These are phyloP conservation scores for Gnomoniopsis sp. DNA, from an alignment of 2,329 filamentous ascomycete species.

Conservation along the genomic window DNA sequence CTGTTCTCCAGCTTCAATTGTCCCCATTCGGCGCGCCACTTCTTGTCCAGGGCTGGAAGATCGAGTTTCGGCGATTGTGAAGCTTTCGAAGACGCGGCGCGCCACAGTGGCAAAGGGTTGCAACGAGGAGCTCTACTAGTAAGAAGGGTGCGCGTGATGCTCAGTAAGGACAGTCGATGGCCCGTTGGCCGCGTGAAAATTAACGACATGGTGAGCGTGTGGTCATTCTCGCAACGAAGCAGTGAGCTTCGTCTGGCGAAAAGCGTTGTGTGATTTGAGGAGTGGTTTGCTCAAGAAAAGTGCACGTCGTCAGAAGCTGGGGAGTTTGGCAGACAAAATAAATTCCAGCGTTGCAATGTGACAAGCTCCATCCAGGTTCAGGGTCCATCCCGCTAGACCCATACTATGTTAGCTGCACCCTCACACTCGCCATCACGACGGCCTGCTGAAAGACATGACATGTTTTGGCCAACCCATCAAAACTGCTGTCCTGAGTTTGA, in stretches of 20 bases:
- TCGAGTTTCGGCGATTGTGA: slow-evolving; percentile 34
- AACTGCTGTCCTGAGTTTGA: too few species aligned
- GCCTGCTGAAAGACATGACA: background rate
- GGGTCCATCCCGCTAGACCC: background rate
- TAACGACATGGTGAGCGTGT: slow-evolving; percentile 27
- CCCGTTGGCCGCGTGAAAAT: slow-evolving; percentile 27
- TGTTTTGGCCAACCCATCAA: too few species aligned
- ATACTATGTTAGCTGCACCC: too few species aligned
- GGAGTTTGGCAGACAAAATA: background rate
- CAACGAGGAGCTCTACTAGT: slow-evolving; percentile 7
- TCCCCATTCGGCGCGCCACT: slow-evolving; percentile 50
- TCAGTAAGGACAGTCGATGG: slow-evolving; percentile 22
- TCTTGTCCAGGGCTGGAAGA: slow-evolving; percentile 44
- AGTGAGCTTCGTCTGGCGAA: slow-evolving; percentile 2
- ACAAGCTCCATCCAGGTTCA: background rate
- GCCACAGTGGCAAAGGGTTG: slow-evolving; percentile 4
- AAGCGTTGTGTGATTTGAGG: background rate
- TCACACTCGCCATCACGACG: background rate
- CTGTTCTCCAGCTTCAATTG: slow-evolving; percentile 17
- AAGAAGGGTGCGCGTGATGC: slow-evolving; percentile 10
- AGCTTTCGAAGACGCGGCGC: slow-evolving; percentile 11
- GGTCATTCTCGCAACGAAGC: slow-evolving; percentile 15
- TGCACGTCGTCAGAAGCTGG: slow-evolving; percentile 8
- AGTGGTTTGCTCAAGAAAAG: background rate
- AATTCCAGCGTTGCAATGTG: too few species aligned